A percentile compares a stretch with the other conserved stretches of the same genome.
These are phyloP conservation scores for Candida vaughaniae DNA, from an alignment of 805 yeast species.

Conservation along the genomic window DNA sequence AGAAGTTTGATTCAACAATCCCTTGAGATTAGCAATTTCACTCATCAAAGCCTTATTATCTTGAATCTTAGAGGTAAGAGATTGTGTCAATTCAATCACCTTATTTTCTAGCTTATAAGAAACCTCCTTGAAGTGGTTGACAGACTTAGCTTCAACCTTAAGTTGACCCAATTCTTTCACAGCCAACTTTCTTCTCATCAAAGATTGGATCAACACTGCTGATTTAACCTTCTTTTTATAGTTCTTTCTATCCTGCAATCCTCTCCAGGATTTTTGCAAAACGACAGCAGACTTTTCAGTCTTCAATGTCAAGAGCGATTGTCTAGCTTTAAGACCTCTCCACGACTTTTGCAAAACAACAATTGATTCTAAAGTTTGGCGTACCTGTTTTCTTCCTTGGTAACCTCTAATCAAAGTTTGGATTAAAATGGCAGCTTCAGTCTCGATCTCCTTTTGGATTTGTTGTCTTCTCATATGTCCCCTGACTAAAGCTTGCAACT, in stretches of 20 bases:
- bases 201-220: slow-evolving; percentile 72
- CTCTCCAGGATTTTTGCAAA: slow-evolving; percentile 75
- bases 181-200: slow-evolving; percentile 76
- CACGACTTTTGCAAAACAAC: slow-evolving; percentile 46
- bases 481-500: slow-evolving; percentile 60
- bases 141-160: slow-evolving; percentile 89
- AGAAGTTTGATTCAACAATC: slow-evolving; percentile 51
- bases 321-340: slow-evolving; percentile 56
- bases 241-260: slow-evolving; percentile 57
- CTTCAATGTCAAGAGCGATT: slow-evolving; percentile 47
- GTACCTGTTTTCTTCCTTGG: slow-evolving; percentile 42
- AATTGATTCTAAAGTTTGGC: slow-evolving; percentile 35
- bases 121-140: slow-evolving; percentile 84
- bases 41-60: slow-evolving; percentile 73
- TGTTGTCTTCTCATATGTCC: slow-evolving; percentile 60
- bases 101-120: slow-evolving; percentile 93
- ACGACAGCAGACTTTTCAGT: slow-evolving; percentile 62
- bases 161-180: slow-evolving; percentile 57
- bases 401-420: slow-evolving; percentile 67
- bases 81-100: slow-evolving; percentile 93
- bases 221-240: slow-evolving; percentile 50
- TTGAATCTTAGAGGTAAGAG: slow-evolving; percentile 71
- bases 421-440: slow-evolving; percentile 61
- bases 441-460: slow-evolving; percentile 55
- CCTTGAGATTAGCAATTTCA: slow-evolving; percentile 52